These are phyloP conservation scores for Ophiostoma montium DNA, from an alignment of 2,329 filamentous ascomycete genomes.

Conservation along the genomic window DNA sequence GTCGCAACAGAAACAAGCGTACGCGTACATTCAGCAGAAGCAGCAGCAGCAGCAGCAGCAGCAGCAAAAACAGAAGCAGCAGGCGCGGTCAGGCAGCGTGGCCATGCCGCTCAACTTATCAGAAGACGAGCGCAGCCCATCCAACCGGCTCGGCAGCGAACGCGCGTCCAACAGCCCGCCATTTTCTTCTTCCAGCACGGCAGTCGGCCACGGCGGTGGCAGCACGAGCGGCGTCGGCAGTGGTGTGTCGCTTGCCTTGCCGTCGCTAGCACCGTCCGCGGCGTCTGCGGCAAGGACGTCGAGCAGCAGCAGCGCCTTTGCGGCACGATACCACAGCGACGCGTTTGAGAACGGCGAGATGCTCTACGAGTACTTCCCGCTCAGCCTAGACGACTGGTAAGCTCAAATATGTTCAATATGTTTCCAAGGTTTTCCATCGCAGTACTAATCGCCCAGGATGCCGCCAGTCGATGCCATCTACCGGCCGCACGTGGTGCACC, in stretches of 20 bases:
- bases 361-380: constrained; percentile 87
- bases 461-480: constrained; percentile 83
- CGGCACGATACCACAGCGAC: constrained; percentile 21
- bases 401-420: too few relatives aligned
- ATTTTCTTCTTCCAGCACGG: constrained; percentile 19
- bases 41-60: constrained; percentile 8
- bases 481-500: constrained; percentile 83
- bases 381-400: constrained; percentile 77
- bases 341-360: constrained; percentile 66
- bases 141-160: constrained; percentile 34
- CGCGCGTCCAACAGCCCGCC: constrained; percentile 28
- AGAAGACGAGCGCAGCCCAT: constrained; percentile 43
- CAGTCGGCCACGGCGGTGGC: not conserved
- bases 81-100: constrained; percentile 13
- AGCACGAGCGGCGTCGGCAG: not conserved
- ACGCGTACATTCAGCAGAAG: not conserved
- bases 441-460: constrained; percentile 38
- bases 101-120: constrained; percentile 35
- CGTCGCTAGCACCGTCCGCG: not conserved
- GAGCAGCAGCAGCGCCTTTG: not conserved
- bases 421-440: not conserved
- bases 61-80: constrained; percentile 12
- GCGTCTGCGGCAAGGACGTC: constrained; percentile 12
- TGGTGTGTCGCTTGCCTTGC: not conserved
- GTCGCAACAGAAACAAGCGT: constrained; percentile 7